Evolutionary conservation across 176 grass and related monocot species (phyloP).

Genomic region (Calamus simplicifolius): DNA sequence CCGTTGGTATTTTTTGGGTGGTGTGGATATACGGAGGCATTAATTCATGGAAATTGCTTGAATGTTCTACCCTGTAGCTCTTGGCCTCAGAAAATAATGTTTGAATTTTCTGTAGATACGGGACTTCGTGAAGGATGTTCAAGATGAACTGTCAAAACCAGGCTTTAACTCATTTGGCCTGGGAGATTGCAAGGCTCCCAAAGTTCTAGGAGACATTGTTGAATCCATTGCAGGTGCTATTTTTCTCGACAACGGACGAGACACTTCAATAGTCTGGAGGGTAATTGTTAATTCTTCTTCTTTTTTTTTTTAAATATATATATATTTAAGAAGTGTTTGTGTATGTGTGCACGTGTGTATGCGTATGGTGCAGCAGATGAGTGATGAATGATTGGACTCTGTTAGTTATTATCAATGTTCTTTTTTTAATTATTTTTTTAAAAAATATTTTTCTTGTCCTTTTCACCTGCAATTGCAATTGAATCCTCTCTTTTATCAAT

Average conservation of each 20-base stretch:
- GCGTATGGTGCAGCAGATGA: no score
- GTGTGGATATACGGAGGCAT: no score
- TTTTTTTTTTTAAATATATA: no score
- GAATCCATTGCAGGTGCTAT: constrained; percentile 93
- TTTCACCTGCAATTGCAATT: no score
- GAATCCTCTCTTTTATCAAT: no score
- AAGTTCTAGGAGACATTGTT: constrained; percentile 93
- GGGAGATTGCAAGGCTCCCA: constrained; percentile 95
- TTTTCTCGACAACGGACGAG: constrained; percentile 67
- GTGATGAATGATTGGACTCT: no score
- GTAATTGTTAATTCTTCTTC: constrained; percentile 26
- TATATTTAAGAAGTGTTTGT: no score
- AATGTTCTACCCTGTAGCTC: no score
- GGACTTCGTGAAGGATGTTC: constrained; percentile 96
- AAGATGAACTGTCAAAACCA: constrained; percentile 70
- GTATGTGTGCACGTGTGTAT: no score
- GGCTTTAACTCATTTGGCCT: constrained; percentile 96
- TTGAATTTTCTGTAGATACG: constrained; percentile 56
- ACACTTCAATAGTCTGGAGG: constrained; percentile 79
- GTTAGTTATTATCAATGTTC: background rate
- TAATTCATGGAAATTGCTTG: no score
- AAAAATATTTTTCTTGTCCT: background rate
- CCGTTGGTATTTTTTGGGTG: constrained; percentile 13
- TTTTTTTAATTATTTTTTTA: background rate
- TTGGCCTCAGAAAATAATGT: no score